Evolutionary conservation across 176 grass and related monocot species (phyloP).

Genomic region (Cymbopogon citratus): DNA sequence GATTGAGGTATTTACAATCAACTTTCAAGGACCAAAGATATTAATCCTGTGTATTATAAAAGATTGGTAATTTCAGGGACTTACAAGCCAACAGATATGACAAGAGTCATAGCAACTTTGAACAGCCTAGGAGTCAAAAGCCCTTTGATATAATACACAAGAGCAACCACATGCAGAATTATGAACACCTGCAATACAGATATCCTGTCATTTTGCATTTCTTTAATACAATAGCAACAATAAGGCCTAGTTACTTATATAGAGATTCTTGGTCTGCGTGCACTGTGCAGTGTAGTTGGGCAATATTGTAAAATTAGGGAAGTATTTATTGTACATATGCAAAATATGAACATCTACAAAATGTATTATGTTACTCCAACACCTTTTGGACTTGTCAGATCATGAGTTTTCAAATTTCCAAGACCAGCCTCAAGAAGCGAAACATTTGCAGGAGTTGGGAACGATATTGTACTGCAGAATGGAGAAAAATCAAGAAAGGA

Average conservation of each 20-base stretch:
- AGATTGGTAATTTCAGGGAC: conserved; percentile 23
- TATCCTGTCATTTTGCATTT: conserved; percentile 14
- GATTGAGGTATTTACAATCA: conserved; percentile 1
- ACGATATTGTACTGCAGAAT: conserved; percentile 3
- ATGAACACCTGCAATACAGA: conserved; percentile 85
- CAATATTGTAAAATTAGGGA: conserved; percentile 16
- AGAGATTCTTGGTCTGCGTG: not conserved
- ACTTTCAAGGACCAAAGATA: conserved; percentile 1
- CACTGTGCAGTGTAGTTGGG: not conserved
- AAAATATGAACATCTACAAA: conserved; percentile 13
- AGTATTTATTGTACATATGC: not conserved
- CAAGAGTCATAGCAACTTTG: conserved; percentile 97
- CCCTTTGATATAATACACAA: conserved; percentile 97
- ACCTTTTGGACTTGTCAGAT: not conserved
- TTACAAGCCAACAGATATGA: conserved; percentile 88
- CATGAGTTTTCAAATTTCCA: not conserved
- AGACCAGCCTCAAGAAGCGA: not conserved
- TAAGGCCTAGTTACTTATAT: not conserved
- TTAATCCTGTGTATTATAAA: not conserved
- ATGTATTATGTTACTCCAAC: not conserved
- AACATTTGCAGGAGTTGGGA: not conserved
- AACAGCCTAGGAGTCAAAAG: conserved; percentile 83
- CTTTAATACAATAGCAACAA: not conserved
- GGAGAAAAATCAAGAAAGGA: conserved; percentile 26
- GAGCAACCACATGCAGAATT: conserved; percentile 91